Conservation (phyloP, 2,329 filamentous ascomycete genomes). For the Alternaria tenuissima region DNA sequence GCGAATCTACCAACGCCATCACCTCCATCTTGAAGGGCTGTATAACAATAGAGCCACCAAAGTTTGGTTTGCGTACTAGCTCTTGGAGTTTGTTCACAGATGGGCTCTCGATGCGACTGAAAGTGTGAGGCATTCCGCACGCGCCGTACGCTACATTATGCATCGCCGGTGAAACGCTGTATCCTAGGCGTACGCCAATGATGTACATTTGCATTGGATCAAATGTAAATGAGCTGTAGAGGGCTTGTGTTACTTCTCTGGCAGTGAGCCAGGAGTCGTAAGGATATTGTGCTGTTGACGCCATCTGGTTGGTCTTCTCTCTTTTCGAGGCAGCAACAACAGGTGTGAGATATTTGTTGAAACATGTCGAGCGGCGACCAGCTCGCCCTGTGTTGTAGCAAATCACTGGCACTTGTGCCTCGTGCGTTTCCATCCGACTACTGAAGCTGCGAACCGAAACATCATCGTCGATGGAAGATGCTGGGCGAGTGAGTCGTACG, state of each 20-base stretch:
- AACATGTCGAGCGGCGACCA: slow-evolving; percentile 71
- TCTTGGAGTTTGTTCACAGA: slow-evolving; percentile 70
- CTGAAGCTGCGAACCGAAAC: slow-evolving; percentile 66
- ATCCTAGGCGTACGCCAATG: slow-evolving; percentile 74
- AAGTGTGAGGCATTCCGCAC: slow-evolving; percentile 73
- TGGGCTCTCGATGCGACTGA: slow-evolving; percentile 69
- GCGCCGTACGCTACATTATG: slow-evolving; percentile 73
- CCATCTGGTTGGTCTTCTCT: slow-evolving; percentile 20
- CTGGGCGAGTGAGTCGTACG: slow-evolving; percentile 68
- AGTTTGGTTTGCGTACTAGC: slow-evolving; percentile 70
- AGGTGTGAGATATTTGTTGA: slow-evolving; percentile 71
- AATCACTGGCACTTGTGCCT: slow-evolving; percentile 63
- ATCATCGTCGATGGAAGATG: slow-evolving; percentile 67
- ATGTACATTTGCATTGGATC: slow-evolving; percentile 77
- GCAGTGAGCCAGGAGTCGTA: slow-evolving; percentile 66
- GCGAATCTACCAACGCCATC: slow-evolving; percentile 68
- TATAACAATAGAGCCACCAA: slow-evolving; percentile 76
- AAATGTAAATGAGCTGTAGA: slow-evolving; percentile 72
- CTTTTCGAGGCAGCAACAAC: slow-evolving; percentile 62
- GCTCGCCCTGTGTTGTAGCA: slow-evolving; percentile 70
- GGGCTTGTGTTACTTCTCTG: slow-evolving; percentile 68
- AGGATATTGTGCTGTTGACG: slow-evolving; percentile 18
- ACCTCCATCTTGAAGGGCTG: slow-evolving; percentile 79
- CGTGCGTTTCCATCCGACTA: slow-evolving; percentile 56
- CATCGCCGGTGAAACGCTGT: slow-evolving; percentile 80